These are phyloP conservation scores for Aechmea fasciata DNA, from an alignment of 176 grass and related monocot genomes.

Conservation along the genomic window DNA sequence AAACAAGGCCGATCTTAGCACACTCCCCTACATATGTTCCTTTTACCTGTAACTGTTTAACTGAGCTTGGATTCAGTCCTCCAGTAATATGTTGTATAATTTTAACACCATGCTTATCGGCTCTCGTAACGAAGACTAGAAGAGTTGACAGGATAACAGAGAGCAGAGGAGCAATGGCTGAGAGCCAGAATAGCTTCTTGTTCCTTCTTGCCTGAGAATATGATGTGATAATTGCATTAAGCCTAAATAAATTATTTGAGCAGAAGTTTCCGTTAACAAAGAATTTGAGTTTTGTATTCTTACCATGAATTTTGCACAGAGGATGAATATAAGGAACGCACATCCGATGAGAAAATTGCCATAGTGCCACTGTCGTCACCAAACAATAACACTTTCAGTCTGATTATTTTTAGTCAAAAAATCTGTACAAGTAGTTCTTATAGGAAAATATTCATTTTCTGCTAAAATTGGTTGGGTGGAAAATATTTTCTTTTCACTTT, in stretches of 20 bases:
- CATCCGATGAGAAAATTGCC: slow-evolving; percentile 91
- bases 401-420: neutral
- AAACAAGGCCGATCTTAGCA: slow-evolving; percentile 77
- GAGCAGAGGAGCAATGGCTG: slow-evolving; percentile 59
- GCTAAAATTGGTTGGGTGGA: no score
- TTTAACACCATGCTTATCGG: slow-evolving; percentile 86
- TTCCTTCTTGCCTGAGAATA: slow-evolving; percentile 59
- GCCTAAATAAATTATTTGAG: neutral
- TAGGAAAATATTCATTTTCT: neutral
- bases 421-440: neutral
- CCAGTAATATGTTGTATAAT: slow-evolving; percentile 69
- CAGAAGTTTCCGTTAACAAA: neutral
- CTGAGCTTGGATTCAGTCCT: slow-evolving; percentile 77
- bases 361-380: slow-evolving; percentile 61
- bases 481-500: slow-evolving; percentile 14
- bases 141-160: slow-evolving; percentile 68
- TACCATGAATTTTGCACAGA: slow-evolving; percentile 75
- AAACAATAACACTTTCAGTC: neutral
- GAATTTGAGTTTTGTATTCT: slow-evolving; percentile 23
- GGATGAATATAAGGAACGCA: slow-evolving; percentile 86
- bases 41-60: slow-evolving; percentile 45
- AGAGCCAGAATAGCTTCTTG: slow-evolving; percentile 84
- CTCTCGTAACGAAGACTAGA: slow-evolving; percentile 56
- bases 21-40: slow-evolving; percentile 44
- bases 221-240: slow-evolving; percentile 12